Base-by-base conservation (phyloP, 1,139 yeast species). In the Williopsis jadinii region DNA sequence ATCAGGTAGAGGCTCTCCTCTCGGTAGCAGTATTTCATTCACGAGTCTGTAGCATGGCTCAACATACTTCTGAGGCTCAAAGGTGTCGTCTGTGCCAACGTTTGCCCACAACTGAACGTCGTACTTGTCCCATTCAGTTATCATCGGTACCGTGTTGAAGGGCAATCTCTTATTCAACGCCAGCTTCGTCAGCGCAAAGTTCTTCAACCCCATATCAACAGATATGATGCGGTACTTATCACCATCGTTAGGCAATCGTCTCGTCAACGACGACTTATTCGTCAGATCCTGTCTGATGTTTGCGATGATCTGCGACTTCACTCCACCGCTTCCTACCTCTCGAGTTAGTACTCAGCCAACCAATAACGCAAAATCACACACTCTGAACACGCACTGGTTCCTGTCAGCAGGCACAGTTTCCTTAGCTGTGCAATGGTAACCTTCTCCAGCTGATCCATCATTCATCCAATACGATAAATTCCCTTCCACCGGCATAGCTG, bases 41-140 rank as follows among this genome's bases (percentile, higher is more conserved):
- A 57, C 54, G 2, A 58, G 41, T 9, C 41, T 38, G 9, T 49
- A 32, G 46, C 61, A 37, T 43, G 53, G 34, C 30, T 40, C 14
- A 42, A 60, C 44, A 53, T 58, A 36, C 35, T 37, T 32, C 1
- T 38, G 27, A 1, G 59, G 59, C 6, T 55, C 56, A 37, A 52
- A 54, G 2, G 45, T 35, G 34, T 41, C 37, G 11, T 41, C 43
- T 5, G 44, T 45, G n/a, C 50, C 45, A 0, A 48, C 40, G 9
- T 56, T 39, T 11, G 63, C 60, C 48, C 62, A 59, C 9, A 54
- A 54, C 14, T 59, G 59, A 15, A 71, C 54, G 44, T 70, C 69
- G 40, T 69, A 53, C 45, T 73, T 68, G 35, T 62, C 51, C 77
- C 80, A 73, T 35, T 67, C 67, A 6, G 51, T 41, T 3, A 73